These are phyloP conservation scores for Lathyrus aphaca DNA, from an alignment of 306 rosid genomes.

Conservation along the genomic window DNA sequence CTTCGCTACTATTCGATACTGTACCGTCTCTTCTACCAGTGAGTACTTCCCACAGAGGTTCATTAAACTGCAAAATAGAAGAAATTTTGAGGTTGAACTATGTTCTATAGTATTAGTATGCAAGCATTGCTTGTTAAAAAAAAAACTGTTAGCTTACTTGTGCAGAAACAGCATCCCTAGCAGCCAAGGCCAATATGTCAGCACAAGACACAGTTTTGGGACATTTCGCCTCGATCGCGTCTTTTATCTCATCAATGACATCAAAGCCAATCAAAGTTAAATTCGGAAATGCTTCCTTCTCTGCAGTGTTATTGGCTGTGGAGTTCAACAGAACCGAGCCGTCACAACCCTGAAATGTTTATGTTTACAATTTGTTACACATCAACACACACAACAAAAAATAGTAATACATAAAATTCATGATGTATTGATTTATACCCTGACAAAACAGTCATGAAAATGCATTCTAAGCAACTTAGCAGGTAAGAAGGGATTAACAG, in stretches of 20 bases:
- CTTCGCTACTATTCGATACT: conserved; percentile 42
- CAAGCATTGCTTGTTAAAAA: conserved; percentile 1
- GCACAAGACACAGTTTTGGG: conserved; percentile 67
- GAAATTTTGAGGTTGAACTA: too few species aligned
- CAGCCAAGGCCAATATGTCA: conserved; percentile 60
- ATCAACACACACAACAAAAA: conserved; percentile 3
- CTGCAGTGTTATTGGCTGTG: conserved; percentile 45
- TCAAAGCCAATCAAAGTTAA: conserved; percentile 51
- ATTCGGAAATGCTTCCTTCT: conserved; percentile 58
- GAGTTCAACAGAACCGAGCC: conserved; percentile 61
- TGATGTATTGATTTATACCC: conserved; percentile 39
- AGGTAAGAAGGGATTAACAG: conserved; percentile 43
- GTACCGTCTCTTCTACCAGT: conserved; percentile 73
- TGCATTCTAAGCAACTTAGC: conserved; percentile 67
- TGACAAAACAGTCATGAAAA: conserved; percentile 68
- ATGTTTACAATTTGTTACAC: conserved; percentile 15
- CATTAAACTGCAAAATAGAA: conserved; percentile 43
- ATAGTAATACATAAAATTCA: not conserved
- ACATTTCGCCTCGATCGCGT: conserved; percentile 48
- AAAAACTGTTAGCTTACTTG: conserved; percentile 45
- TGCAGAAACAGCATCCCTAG: conserved; percentile 59
- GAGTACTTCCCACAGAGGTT: conserved; percentile 54
- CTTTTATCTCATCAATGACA: conserved; percentile 60
- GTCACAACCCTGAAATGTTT: conserved; percentile 60
- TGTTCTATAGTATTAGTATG: not conserved